Base-by-base conservation (phyloP, 495 filamentous ascomycete genomes). In the Tuber microsphaerosporum region DNA sequence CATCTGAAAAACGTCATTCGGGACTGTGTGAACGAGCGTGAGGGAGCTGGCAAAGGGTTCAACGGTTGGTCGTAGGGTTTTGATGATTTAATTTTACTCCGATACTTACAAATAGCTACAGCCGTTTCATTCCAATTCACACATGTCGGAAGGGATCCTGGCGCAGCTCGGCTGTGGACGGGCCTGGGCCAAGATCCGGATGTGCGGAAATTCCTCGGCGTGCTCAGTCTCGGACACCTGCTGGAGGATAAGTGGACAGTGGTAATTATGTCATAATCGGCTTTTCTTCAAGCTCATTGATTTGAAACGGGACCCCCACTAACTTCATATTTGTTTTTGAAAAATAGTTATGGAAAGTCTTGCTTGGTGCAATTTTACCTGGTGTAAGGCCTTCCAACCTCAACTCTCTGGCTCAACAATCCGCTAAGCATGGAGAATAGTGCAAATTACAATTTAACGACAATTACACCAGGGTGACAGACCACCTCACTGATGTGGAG, bases 111-210 rank as follows among this genome's bases (percentile, higher is more conserved):
- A 26, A 0, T 8, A 9, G 7, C 2, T 56, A 88, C 88, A 73
- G 88, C 87, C 1, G 81, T 90, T 56, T 84, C 87, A 0, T 92
- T 91, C 86, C 89, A 91, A 76, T 91, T 92, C 82, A 88, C 89
- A 22, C 89, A 90, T 80, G 89, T 92, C 51, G 90, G 90, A 75
- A 90, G 89, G 74, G 90, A 92, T 76, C 82, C 85, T 77, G 86
- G 87, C 73, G 90, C 90, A 14, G 86, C 87, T 31, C 86, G 88
- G 68, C 91, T 91, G 83, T 84, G 91, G 37, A 82, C 80, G 8
- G 85, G 85, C 68, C 84, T 92, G 17, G 90, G 91, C 78, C 85
- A 87, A 71, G 89, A 92, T 75, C 87, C 87, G 26, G 80, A 81
- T 26, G 86, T 92, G n/a, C 76, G 90, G 90, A 8, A 81, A 8